Evolutionary conservation across 192 early-diverging fungal genomes (phyloP), one percentile per base, ranked within the genome.

Genomic region (Linnemannia zychae): DNA sequence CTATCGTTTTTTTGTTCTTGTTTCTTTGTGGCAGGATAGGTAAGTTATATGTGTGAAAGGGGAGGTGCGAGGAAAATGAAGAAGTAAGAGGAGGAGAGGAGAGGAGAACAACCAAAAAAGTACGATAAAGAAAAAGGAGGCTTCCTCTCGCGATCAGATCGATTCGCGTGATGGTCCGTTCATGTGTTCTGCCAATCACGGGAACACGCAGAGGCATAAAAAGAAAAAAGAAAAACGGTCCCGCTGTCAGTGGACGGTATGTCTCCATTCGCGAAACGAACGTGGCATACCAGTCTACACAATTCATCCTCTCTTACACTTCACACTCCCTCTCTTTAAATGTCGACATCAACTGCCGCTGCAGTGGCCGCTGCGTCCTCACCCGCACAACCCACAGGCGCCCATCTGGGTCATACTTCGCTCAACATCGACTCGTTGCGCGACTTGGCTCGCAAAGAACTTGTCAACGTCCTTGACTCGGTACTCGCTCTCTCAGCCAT

Each of bases 401-500:
- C 86, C 44, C 90, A 92, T 84, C 82, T 92, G 22, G 91, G 90
- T n/a, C 82, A 90, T 49, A 91, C 90, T 18, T 78, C 88, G 3
- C 77, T 92, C 17, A 90, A 92, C 76, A 84, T 92, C 46, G 87
- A 89, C 22, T 87, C 88, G 34, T 75, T 96, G 38, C 89, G 91
- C 68, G 94, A 95, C 72, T 72, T 91, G 18, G 89, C 92, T 20
- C 88, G 92, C 52, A 89, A 92, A 46, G 89, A 94, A 67, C 89
- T 97, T 11, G 88, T 93, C 57, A 91, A 92, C 65, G 82, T 96
- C 16, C 81, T 96, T 36, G 96, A 97, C 82, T 96, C 96, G 75
- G 95, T 95, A 24, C 24, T 60, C 57, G 0, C 57, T 2, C 24
- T 0, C 9, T 24, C 3, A 57, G 9, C n/a, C 57, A 63, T 63